Conservation (phyloP, 2,329 filamentous ascomycete genomes). For the Aspergillus eucalypticola region DNA sequence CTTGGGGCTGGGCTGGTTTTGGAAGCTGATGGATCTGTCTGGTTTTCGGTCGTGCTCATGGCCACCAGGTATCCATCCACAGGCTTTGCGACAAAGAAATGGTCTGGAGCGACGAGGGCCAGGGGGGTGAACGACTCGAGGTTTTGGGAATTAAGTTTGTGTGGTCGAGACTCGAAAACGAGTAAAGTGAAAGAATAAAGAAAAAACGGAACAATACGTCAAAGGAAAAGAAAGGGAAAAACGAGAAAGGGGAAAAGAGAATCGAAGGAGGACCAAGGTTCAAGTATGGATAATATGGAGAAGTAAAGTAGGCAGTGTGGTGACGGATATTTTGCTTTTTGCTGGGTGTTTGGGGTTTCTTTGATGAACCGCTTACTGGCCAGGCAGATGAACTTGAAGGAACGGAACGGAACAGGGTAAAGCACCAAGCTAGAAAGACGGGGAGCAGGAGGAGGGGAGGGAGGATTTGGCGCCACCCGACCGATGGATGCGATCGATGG, state of each 20-base stretch:
- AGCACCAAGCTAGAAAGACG: neutral
- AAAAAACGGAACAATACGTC: slow-evolving; percentile 11
- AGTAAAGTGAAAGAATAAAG: neutral
- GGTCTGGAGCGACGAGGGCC: slow-evolving; percentile 1
- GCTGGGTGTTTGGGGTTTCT: neutral
- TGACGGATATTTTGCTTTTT: neutral
- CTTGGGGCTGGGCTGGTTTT: slow-evolving; percentile 36
- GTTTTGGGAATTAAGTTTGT: neutral
- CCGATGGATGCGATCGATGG: slow-evolving; percentile 11
- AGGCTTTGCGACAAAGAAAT: slow-evolving; percentile 14
- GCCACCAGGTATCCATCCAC: slow-evolving; percentile 34
- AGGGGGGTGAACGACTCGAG: neutral
- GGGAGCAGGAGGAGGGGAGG: neutral
- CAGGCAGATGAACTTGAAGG: neutral
- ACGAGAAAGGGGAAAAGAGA: slow-evolving; percentile 11
- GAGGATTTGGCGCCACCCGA: slow-evolving; percentile 15
- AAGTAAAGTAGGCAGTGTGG: neutral
- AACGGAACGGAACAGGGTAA: neutral
- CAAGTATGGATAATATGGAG: slow-evolving; percentile 4
- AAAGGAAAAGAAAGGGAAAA: neutral
- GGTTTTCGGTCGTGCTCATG: slow-evolving; percentile 38
- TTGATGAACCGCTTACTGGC: neutral
- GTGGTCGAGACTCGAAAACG: no score
- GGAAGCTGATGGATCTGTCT: slow-evolving; percentile 26
- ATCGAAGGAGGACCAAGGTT: slow-evolving; percentile 8